A percentile compares a stretch with the other conserved stretches of the same genome.
These are phyloP conservation scores for Carex parvula DNA, from an alignment of 176 grass and related monocot genomes.

Conservation along the genomic window DNA sequence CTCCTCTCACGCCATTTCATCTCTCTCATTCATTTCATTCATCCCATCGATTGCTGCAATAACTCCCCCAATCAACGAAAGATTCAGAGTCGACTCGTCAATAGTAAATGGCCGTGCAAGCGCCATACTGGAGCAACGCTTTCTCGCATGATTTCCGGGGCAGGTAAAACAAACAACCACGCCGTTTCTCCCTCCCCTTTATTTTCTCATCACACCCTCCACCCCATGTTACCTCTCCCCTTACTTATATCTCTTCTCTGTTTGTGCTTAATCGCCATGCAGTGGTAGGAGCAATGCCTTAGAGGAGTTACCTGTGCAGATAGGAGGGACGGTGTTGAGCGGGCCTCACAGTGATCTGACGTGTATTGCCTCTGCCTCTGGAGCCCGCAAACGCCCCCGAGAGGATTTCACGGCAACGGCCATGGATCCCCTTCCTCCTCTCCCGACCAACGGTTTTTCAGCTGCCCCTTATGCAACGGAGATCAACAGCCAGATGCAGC, in stretches of 20 bases:
- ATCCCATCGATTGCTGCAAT: background rate
- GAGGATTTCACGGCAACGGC: background rate
- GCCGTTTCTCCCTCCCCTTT: slow-evolving; percentile 1
- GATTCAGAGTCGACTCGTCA: background rate
- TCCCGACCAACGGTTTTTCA: background rate
- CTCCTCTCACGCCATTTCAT: background rate
- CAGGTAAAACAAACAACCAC: slow-evolving; percentile 1
- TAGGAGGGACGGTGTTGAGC: slow-evolving; percentile 32
- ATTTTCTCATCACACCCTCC: background rate
- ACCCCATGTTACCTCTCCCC: background rate
- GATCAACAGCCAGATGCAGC: background rate
- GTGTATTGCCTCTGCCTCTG: slow-evolving; percentile 14
- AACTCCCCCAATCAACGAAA: background rate
- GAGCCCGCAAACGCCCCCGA: slow-evolving; percentile 17
- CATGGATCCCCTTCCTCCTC: slow-evolving; percentile 12
- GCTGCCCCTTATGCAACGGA: background rate
- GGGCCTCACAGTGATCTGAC: slow-evolving; percentile 49
- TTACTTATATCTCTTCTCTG: background rate
- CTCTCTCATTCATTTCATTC: background rate
- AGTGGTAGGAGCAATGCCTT: slow-evolving; percentile 1
- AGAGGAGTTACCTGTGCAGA: slow-evolving; percentile 1
- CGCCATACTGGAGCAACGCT: slow-evolving; percentile 26
- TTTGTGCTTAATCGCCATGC: no score
- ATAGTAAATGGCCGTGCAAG: slow-evolving; percentile 17
- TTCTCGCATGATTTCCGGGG: slow-evolving; percentile 12